Base-by-base conservation (phyloP, 176 grass and related monocot species). In the Metroxylon sagu region DNA sequence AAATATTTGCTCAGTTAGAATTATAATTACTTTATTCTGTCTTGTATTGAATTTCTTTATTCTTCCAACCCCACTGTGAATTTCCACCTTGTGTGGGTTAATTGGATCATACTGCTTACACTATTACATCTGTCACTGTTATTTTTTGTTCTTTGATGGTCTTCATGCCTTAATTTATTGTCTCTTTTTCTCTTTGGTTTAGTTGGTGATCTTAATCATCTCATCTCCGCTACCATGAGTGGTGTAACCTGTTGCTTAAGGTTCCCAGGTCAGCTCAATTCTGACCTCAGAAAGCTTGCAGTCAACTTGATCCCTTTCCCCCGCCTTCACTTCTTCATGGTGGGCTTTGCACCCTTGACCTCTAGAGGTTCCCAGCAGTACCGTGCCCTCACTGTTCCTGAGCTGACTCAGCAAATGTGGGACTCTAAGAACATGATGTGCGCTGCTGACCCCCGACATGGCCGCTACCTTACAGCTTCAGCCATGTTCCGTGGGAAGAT, bases 371-470 rank as follows among this genome's bases (percentile, higher is more conserved):
- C 89, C 2, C 89, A 89, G 64, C 85, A 85, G 71, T 85, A 89
- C 53, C 72, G 81, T 7, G 75, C 89, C 14, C 89, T 95, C 43
- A 89, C 89, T 0, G 89, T 95, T 4, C 89, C 89, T 18, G 89
- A 95, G 75, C 76, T 89, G 49, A 95, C 89, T 18, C 85, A 89
- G 79, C 89, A 89, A 70, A 95, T 95, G 89, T 95, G 89, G 89
- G 85, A 95, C 39, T 43, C 89, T 49, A 95, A 95, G 76, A 95
- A 95, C 75, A 95, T 95, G 85, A 95, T 95, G 89, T 95, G 89
- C 0, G 85, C 89, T 0, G 89, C 89, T 1, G 89, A 95, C 35
- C 89, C 89, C 3, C 85, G 85, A 14, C 89, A 95, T 4, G 89
- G 89, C n/a, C 85, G 89, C 23, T 95, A 95, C 65, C 81, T 95